Evolutionary conservation across 306 rosid species (phyloP), one percentile per base, ranked within the genome.

Genomic region (Benincasa hispida): DNA sequence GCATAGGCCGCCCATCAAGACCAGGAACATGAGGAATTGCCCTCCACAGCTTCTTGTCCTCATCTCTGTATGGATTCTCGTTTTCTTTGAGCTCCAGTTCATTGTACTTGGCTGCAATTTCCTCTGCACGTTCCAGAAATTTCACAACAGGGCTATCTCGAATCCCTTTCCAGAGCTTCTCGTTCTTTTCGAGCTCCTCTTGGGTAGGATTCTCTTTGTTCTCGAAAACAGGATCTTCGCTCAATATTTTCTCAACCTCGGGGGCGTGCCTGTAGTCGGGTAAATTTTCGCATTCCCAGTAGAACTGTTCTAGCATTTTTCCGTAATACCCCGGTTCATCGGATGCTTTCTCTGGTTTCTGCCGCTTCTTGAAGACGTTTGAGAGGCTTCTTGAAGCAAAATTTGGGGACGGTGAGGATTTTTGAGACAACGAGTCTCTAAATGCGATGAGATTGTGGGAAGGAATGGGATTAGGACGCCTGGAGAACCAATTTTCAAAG

Each of bases 1-100:
- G 97, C 95, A 91, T 90, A 4, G 97, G 98, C 78, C 91, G 47
- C 0, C 98, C 97, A 72, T 94, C 98, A 59, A 78, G 87, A 63
- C 98, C 97, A 39, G 74, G 77, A 0, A 94, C 91, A 66, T 87
- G 66, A 0, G 98, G 98, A 78, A 91, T 8, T 0, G 85, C 76
- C 79, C 81, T 85, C 98, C 98, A 94, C 9, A 85, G 73, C 55
- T 90, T 82, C 82, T 70, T 73, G 63, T 94, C 98, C 78, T 90
- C 97, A 2, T 13, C 42, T 10, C 79, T 86, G 77, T 79, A 85
- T 1, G 98, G 97, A 6, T 48, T 81, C 60, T 83, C 92, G 58
- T 94, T 94, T 76, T 85, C 88, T 78, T 82, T 62, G 24, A 91
- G 76, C 86, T 91, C 96, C 68, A 79, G 0, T 58, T 94, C 93